These are phyloP conservation scores for Aspergillus affinis DNA, from an alignment of 495 filamentous ascomycete genomes.

Conservation along the genomic window DNA sequence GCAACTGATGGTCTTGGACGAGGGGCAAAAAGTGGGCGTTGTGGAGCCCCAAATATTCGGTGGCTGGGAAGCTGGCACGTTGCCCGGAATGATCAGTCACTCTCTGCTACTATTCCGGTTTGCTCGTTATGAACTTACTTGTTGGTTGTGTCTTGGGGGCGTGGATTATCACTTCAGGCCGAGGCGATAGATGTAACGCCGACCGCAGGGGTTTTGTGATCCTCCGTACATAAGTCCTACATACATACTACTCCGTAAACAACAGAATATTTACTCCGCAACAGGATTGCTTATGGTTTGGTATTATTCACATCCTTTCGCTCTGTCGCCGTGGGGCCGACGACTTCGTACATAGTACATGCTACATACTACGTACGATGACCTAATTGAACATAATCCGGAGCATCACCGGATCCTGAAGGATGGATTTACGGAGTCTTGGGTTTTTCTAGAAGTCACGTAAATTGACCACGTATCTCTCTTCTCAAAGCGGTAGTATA, in stretches of 20 bases:
- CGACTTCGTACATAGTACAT: too few relatives aligned
- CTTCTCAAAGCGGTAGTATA: not conserved
- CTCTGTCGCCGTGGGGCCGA: not conserved
- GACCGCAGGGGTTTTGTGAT: not conserved
- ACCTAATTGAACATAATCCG: too few relatives aligned
- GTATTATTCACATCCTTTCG: not conserved
- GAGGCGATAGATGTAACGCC: not conserved
- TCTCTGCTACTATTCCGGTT: not conserved
- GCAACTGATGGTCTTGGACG: slow-evolving; percentile 1
- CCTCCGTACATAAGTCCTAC: not conserved
- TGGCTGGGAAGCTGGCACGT: slow-evolving; percentile 22
- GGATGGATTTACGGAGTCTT: too few relatives aligned
- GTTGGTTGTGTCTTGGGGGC: too few relatives aligned
- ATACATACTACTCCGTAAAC: too few relatives aligned
- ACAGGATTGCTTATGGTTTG: not conserved
- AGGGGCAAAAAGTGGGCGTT: not conserved
- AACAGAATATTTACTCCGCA: too few relatives aligned
- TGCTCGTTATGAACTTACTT: not conserved
- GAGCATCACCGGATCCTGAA: not conserved
- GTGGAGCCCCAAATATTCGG: slow-evolving; percentile 18
- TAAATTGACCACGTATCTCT: not conserved
- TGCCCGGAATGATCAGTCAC: slow-evolving; percentile 11
- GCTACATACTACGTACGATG: too few relatives aligned
- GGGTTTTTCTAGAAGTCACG: not conserved
- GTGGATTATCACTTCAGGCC: too few relatives aligned